These are phyloP conservation scores for Selaginella tamariscina DNA, from an alignment of 75 land plant genomes.

Conservation along the genomic window DNA sequence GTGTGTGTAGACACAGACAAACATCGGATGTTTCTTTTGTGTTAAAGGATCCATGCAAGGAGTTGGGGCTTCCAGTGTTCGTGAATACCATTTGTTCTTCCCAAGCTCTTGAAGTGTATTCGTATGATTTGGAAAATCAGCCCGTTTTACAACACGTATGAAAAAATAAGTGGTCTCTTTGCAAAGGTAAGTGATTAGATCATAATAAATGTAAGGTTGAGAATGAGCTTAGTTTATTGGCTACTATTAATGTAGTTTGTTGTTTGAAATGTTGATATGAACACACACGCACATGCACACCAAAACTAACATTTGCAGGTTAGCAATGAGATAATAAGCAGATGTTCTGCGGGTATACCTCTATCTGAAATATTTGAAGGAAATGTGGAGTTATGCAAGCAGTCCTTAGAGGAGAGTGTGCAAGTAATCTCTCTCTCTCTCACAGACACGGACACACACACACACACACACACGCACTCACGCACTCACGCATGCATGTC, in stretches of 20 bases:
- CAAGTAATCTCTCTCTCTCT: too few relatives aligned
- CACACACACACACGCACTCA: constrained; percentile 3
- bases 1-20: too few relatives aligned
- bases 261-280: too few relatives aligned
- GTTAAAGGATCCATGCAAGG: constrained; percentile 22
- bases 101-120: constrained; percentile 15
- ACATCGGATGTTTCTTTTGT: too few relatives aligned
- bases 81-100: constrained; percentile 22
- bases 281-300: constrained; percentile 8
- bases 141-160: constrained; percentile 23
- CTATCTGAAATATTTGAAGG: constrained; percentile 24
- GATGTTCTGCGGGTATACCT: constrained; percentile 22
- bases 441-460: not conserved
- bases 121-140: constrained; percentile 31
- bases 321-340: constrained; percentile 25
- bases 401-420: constrained; percentile 22
- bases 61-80: constrained; percentile 11
- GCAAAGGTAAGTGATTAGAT: constrained; percentile 12
- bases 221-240: too few relatives aligned
- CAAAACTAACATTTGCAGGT: constrained; percentile 21
- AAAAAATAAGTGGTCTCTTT: constrained; percentile 24
- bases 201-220: not conserved
- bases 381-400: constrained; percentile 19
- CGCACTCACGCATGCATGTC: not conserved
- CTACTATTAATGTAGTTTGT: too few relatives aligned